Base-by-base conservation (phyloP, 164 flowering plant species). In the Saururus chinensis region DNA sequence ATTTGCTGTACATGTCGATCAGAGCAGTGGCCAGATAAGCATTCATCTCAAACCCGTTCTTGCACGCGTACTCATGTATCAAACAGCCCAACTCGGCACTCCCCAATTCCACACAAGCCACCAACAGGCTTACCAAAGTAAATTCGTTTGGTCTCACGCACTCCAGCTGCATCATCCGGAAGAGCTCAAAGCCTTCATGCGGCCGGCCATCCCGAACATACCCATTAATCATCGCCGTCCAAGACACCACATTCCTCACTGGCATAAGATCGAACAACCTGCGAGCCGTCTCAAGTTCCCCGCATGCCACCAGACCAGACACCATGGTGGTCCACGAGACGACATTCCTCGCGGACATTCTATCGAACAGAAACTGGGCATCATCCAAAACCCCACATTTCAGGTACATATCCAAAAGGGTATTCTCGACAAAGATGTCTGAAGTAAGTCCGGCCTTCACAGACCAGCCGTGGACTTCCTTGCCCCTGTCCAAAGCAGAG, bases 251-350 rank as follows among this genome's bases (percentile, higher is more conserved):
- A 73, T 85, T 83, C 45, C 73, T 71, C 0, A 37, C 57, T 1
- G 84, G 81, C 86, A 85, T 88, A 48, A 55, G 41, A 19, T 85
- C 80, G 48, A 82, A 84, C 9, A 77, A 22, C 26, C 1, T 58
- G 5, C 78, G 63, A 4, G 89, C 87, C 53, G 68, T 63, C 58
- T 72, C 76, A 26, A 85, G 52, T 10, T 76, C 75, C 51, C 79
- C 83, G 41, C 65, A 53, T 4, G 62, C 56, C 42, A 77, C 69
- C 49, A 82, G 79, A 30, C 91, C 89, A 4, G 76, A 21, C 0
- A 85, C 57, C 79, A 81, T 51, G 4, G 86, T 85, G 7, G 87
- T 80, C 91, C 84, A 85, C 0, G 91, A 82, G 40, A 87, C 89
- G 9, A 85, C 76, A 66, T 35, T 85, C 35, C 68, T 74, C 23